phyloP scores from a whole-genome alignment of 805 yeast species.

The Myxozyma nipponensis region DNA sequence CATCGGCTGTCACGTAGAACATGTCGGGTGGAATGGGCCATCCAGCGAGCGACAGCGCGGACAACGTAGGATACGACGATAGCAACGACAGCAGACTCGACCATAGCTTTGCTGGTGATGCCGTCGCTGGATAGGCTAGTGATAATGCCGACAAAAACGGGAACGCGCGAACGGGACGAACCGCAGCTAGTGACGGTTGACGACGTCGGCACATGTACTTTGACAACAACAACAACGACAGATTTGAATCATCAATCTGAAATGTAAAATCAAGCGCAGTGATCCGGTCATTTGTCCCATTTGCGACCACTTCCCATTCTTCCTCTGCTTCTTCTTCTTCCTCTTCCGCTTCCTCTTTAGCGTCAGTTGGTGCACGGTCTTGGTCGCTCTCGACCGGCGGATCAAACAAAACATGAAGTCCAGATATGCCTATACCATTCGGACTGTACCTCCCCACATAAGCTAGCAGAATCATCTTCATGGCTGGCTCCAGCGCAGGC shows the following conservation, averaged over 20 bases:
- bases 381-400: not conserved
- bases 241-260: conserved; percentile 21
- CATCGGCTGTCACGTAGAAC: conserved; percentile 16
- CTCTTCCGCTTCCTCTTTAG: conserved; percentile 5
- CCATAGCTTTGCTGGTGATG: conserved; percentile 25
- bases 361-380: not conserved
- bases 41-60: conserved; percentile 23
- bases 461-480: conserved; percentile 24
- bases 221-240: conserved; percentile 7
- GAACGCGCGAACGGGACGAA: conserved; percentile 67
- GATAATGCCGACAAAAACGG: conserved; percentile 26
- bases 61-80: conserved; percentile 12
- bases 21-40: conserved; percentile 29
- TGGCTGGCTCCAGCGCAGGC: conserved; percentile 16
- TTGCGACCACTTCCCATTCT: conserved; percentile 1
- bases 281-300: conserved; percentile 20
- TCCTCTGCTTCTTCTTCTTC: no score
- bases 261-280: conserved; percentile 22
- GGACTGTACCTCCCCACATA: conserved; percentile 22
- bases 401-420: conserved; percentile 19
- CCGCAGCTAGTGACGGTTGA: conserved; percentile 74
- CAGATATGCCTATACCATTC: conserved; percentile 14
- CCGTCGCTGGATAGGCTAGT: conserved; percentile 20
- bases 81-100: conserved; percentile 18
- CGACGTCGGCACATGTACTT: conserved; percentile 48